phyloP scores from a whole-genome alignment of 805 yeast species.

The Cyberlindnera maritima region DNA sequence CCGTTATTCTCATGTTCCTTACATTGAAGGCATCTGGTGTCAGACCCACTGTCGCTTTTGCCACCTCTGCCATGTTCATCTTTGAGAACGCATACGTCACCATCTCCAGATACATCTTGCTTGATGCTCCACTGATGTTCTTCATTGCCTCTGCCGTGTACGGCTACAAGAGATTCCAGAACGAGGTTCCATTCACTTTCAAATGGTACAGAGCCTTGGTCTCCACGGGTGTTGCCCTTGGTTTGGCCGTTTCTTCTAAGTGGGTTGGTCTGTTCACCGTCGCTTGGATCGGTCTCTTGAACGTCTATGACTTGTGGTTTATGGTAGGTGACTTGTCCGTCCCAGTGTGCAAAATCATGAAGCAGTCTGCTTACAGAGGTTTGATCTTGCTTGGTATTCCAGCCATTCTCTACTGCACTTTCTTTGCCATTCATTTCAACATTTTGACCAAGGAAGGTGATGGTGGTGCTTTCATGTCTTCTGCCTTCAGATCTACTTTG shows the following conservation, averaged over 20 bases:
- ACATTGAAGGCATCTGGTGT: slow-evolving; percentile 76
- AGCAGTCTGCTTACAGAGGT: slow-evolving; percentile 52
- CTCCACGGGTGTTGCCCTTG: slow-evolving; percentile 67
- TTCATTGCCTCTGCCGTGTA: slow-evolving; percentile 73
- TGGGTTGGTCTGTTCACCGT: slow-evolving; percentile 85
- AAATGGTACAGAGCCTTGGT: slow-evolving; percentile 59
- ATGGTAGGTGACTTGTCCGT: slow-evolving; percentile 66
- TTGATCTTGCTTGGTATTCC: slow-evolving; percentile 58
- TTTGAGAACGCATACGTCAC: slow-evolving; percentile 69
- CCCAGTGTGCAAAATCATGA: slow-evolving; percentile 39
- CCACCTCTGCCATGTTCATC: slow-evolving; percentile 52
- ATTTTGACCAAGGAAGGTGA: slow-evolving; percentile 61
- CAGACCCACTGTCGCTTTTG: slow-evolving; percentile 57
- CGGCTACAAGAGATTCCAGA: slow-evolving; percentile 63
- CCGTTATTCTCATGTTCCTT: slow-evolving; percentile 61
- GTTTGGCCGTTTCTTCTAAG: slow-evolving; percentile 70
- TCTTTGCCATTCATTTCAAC: slow-evolving; percentile 63
- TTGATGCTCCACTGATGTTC: slow-evolving; percentile 74
- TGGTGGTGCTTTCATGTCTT: slow-evolving; percentile 68
- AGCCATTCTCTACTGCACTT: slow-evolving; percentile 46
- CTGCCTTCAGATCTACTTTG: slow-evolving; percentile 68
- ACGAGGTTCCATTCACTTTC: slow-evolving; percentile 56
- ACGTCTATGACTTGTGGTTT: slow-evolving; percentile 66
- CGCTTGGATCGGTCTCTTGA: slow-evolving; percentile 70
- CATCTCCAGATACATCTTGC: slow-evolving; percentile 68